Conservation (phyloP, 805 yeast genomes). For the Blastobotrys parvus region DNA sequence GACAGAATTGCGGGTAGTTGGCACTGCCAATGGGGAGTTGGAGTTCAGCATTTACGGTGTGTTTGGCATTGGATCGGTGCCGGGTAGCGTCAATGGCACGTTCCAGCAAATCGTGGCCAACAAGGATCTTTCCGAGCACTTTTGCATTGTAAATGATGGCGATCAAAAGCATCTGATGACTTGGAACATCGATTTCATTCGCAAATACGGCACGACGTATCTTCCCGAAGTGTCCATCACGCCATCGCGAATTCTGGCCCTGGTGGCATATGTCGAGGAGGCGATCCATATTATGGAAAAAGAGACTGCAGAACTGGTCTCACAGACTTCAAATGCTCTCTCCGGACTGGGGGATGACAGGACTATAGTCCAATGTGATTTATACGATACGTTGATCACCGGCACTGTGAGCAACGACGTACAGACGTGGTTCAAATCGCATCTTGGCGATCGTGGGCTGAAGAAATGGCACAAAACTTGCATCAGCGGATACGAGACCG, state of each 20-base stretch:
- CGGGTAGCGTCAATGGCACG: not conserved
- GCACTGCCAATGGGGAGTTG: conserved; percentile 20
- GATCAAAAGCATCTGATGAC: not conserved
- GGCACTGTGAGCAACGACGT: conserved; percentile 38
- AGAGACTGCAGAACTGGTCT: conserved; percentile 23
- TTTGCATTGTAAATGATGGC: conserved; percentile 2
- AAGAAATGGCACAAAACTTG: conserved; percentile 40
- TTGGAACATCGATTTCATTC: conserved; percentile 22
- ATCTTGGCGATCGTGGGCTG: conserved; percentile 48
- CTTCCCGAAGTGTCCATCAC: conserved; percentile 29
- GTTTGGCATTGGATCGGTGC: conserved; percentile 22
- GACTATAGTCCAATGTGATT: conserved; percentile 25
- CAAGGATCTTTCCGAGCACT: conserved; percentile 7
- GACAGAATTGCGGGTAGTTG: conserved; percentile 23
- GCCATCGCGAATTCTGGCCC: conserved; percentile 31
- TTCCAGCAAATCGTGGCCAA: conserved; percentile 1
- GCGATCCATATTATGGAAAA: conserved; percentile 22
- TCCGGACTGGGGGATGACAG: conserved; percentile 24
- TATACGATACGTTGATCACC: conserved; percentile 41
- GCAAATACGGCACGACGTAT: conserved; percentile 21
- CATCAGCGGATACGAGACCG: conserved; percentile 35
- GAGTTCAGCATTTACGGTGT: conserved; percentile 29
- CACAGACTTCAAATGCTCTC: not conserved
- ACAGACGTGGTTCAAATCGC: conserved; percentile 44
- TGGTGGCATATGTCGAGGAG: conserved; percentile 27